A percentile compares a stretch with the other conserved stretches of the same genome.
Evolutionary conservation across 192 early-diverging fungal species (phyloP).

Genomic region (Podila epicladia): DNA sequence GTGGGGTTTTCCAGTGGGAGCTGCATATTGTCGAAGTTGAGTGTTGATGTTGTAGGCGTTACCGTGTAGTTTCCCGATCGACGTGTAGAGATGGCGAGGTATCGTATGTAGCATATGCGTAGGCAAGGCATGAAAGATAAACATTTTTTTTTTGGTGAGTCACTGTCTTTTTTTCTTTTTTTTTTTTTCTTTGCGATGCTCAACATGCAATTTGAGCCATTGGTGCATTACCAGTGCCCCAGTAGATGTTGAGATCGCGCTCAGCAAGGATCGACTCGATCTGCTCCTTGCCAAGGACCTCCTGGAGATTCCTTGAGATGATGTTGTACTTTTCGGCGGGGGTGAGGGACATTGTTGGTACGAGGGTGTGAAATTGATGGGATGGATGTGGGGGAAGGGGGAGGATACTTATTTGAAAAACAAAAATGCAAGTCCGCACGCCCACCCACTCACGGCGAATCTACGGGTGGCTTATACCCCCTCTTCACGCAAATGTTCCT

Average conservation of each 20-base stretch:
- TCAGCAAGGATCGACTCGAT: conserved; percentile 86
- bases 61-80: no score
- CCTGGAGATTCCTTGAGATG: conserved; percentile 94
- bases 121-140: no score
- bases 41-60: background rate
- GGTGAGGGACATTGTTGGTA: conserved; percentile 49
- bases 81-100: no score
- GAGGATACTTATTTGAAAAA: background rate
- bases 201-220: background rate
- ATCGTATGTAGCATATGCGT: no score
- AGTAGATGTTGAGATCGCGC: conserved; percentile 94
- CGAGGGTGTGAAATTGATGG: background rate
- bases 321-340: conserved; percentile 79
- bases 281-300: conserved; percentile 89
- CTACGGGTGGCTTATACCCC: no score
- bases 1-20: conserved; percentile 95
- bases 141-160: background rate
- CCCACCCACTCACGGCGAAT: no score
- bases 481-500: no score
- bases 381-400: background rate
- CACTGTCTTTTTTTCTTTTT: background rate
- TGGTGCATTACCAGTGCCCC: conserved; percentile 77
- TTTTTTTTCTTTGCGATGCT: no score
- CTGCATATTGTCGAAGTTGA: conserved; percentile 28
- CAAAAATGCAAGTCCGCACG: no score